phyloP scores from a whole-genome alignment of 352 stramenopile species.

The Phytophthora chlamydospora region DNA sequence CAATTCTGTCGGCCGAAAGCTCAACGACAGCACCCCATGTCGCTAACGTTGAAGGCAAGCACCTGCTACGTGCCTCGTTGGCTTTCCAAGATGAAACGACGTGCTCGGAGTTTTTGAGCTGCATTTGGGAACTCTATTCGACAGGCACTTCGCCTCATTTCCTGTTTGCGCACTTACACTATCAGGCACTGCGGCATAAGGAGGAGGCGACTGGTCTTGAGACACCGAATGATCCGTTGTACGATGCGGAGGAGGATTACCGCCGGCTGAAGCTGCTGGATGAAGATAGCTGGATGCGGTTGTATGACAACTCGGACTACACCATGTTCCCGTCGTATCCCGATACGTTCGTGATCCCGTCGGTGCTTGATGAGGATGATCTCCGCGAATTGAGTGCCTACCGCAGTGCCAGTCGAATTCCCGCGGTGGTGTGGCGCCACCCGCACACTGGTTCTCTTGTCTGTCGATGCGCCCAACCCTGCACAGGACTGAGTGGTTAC shows the following conservation, averaged over 20 bases:
- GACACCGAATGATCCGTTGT: constrained; percentile 62
- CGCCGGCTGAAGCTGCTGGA: constrained; percentile 77
- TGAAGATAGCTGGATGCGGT: constrained; percentile 80
- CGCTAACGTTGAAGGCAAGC: constrained; percentile 87
- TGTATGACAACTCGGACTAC: constrained; percentile 90
- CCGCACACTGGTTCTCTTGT: constrained; percentile 92
- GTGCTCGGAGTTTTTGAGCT: constrained; percentile 77
- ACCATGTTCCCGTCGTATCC: constrained; percentile 95
- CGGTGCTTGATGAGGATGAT: constrained; percentile 91
- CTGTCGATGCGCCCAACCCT: constrained; percentile 84
- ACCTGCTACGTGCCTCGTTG: constrained; percentile 77
- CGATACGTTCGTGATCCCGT: constrained; percentile 92
- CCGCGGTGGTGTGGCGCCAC: constrained; percentile 93
- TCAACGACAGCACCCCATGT: constrained; percentile 84
- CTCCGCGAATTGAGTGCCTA: constrained; percentile 90
- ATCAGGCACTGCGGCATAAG: constrained; percentile 66
- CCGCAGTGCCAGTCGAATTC: constrained; percentile 93
- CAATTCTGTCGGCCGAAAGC: constrained; percentile 79
- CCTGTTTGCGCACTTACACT: constrained; percentile 81
- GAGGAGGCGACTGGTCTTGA: constrained; percentile 39
- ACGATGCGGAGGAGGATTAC: constrained; percentile 84
- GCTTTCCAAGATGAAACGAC: constrained; percentile 85
- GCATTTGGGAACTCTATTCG: constrained; percentile 77
- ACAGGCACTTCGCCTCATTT: constrained; percentile 46
- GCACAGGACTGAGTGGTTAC: constrained; percentile 82